These are phyloP conservation scores for Ustilago nuda DNA, from an alignment of 1,284 basidiomycete genomes.

Conservation along the genomic window DNA sequence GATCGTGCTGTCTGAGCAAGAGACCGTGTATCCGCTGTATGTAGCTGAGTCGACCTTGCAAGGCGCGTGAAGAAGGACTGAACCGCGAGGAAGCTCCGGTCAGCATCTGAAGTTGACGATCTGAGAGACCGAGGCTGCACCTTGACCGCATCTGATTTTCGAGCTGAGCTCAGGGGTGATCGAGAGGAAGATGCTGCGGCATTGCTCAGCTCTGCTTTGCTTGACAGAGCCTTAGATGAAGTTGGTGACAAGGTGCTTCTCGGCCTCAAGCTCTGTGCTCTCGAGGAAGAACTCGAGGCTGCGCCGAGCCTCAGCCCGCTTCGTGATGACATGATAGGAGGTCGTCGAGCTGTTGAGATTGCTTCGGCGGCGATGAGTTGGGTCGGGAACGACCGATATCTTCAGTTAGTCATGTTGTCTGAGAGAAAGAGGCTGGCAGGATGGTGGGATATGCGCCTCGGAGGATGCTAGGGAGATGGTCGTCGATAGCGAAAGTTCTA, in stretches of 20 bases:
- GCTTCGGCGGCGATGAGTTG: too few species aligned
- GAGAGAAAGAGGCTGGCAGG: not conserved
- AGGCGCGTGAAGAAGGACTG: conserved; percentile 28
- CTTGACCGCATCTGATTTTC: not conserved
- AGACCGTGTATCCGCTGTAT: not conserved
- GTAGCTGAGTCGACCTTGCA: not conserved
- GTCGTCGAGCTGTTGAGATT: too few species aligned
- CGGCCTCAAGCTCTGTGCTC: not conserved
- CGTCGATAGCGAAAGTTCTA: not conserved
- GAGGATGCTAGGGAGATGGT: not conserved
- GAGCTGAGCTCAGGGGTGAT: not conserved
- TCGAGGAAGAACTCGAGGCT: not conserved
- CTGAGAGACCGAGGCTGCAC: not conserved
- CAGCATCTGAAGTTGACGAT: not conserved
- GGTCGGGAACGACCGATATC: too few species aligned
- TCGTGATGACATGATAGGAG: conserved; percentile 17
- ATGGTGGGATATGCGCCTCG: not conserved
- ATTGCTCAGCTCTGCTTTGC: not conserved
- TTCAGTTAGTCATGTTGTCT: too few species aligned
- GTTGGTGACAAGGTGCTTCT: not conserved
- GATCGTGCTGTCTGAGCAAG: not conserved
- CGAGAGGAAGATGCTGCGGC: not conserved
- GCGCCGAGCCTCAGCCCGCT: conserved; percentile 1
- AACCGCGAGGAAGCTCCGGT: conserved; percentile 26
- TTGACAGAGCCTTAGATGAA: not conserved